These are phyloP conservation scores for Musa acuminata DNA, from an alignment of 176 grass and related monocot genomes.

Conservation along the genomic window DNA sequence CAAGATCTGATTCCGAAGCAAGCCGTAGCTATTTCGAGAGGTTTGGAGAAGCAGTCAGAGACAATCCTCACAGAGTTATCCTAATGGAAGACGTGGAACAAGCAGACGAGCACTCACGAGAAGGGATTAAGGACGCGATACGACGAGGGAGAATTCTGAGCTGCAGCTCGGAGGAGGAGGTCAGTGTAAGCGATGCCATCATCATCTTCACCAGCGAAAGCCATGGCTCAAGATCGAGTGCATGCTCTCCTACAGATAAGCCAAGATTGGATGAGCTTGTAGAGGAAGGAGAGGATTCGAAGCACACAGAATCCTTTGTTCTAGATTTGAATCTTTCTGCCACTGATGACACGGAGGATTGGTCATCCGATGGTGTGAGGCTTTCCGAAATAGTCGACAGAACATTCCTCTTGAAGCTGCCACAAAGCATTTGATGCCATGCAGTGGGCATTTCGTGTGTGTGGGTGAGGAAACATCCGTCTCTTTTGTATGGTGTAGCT, in stretches of 20 bases:
- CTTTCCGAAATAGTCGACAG: conserved; percentile 59
- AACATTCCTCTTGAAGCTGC: conserved; percentile 59
- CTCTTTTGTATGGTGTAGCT: too few species aligned
- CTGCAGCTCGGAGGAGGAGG: conserved; percentile 32
- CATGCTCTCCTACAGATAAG: conserved; percentile 32
- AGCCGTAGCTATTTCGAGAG: conserved; percentile 29
- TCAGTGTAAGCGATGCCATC: conserved; percentile 55
- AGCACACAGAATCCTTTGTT: conserved; percentile 19
- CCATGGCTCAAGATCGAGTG: conserved; percentile 38
- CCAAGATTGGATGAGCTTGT: conserved; percentile 26
- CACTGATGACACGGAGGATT: conserved; percentile 19
- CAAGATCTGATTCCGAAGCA: conserved; percentile 7
- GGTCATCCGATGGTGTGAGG: conserved; percentile 28
- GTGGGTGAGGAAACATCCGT: too few species aligned
- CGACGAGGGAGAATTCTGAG: conserved; percentile 37
- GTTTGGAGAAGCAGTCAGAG: conserved; percentile 43
- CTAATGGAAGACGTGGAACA: conserved; percentile 66
- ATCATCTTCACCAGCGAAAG: conserved; percentile 66
- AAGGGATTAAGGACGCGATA: conserved; percentile 60
- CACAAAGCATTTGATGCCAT: conserved; percentile 22
- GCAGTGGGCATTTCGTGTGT: neutral
- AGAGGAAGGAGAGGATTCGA: conserved; percentile 17
- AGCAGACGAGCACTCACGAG: conserved; percentile 27
- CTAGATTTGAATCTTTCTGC: conserved; percentile 82
- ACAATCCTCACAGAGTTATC: conserved; percentile 60